Conservation (phyloP, 2,329 filamentous ascomycete genomes). For the Ophiostoma pallidulum region DNA sequence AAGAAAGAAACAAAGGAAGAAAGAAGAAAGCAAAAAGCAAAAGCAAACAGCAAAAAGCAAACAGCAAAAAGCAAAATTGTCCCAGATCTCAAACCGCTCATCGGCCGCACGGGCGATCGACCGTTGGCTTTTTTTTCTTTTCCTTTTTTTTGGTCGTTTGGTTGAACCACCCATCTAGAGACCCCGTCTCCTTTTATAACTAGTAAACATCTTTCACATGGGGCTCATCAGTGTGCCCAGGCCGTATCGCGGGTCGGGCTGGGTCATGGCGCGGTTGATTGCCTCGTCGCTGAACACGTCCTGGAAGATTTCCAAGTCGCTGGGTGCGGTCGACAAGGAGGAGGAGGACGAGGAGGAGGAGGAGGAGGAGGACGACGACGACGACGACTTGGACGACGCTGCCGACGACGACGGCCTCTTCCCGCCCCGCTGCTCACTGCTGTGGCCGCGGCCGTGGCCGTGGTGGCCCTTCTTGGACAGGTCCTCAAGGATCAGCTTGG, state of each 20-base stretch:
- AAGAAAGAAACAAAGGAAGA: too few species aligned
- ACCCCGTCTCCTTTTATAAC: too few species aligned
- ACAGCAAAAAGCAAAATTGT: too few species aligned
- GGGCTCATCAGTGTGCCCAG: constrained; percentile 41
- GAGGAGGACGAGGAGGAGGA: constrained; percentile 19
- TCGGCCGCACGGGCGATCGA: too few species aligned
- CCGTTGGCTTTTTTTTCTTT: too few species aligned
- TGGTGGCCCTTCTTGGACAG: constrained; percentile 39
- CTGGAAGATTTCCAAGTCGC: constrained; percentile 45
- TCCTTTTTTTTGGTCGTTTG: too few species aligned
- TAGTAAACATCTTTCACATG: too few species aligned
- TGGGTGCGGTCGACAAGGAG: constrained; percentile 19
- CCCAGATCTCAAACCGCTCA: too few species aligned
- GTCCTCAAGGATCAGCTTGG: constrained; percentile 44
- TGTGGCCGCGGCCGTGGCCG: constrained; percentile 18
- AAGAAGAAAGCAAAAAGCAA: constrained; percentile 5
- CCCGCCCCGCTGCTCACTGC: too few species aligned
- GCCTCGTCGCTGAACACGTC: constrained; percentile 41
- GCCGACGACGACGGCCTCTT: too few species aligned
- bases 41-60: background rate
- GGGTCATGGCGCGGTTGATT: constrained; percentile 39
- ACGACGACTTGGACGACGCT: constrained; percentile 21
- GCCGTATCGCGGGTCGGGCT: constrained; percentile 45
- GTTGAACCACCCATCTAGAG: too few species aligned
- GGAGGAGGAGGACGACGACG: constrained; percentile 23